Evolutionary conservation across 1,139 yeast genomes (phyloP), one percentile per base, ranked within the genome.

Genomic region (Magnusiomyces fungicola): DNA sequence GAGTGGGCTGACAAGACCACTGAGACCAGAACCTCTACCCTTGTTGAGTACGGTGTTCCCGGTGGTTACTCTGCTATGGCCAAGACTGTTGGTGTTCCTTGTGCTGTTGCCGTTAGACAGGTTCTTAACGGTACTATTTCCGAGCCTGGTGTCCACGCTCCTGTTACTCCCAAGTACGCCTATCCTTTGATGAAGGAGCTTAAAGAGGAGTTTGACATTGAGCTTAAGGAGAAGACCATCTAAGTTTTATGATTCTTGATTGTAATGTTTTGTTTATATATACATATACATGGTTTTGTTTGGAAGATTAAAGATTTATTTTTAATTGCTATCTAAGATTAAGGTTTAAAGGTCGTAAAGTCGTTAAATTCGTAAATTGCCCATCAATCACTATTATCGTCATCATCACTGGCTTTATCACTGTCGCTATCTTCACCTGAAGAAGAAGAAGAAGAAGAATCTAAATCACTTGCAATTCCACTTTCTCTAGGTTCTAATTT

Each of bases 21-120:
- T 52, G 97, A 92, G 74, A 78, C 83, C 57, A 88, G 97, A 77
- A 90, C 97, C 53, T 85, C 97, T 27, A 92, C 98, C 56, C 76
- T 92, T 68, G 92, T 89, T 46, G 96, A 89, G 71, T 88, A 86
- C 70, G 98, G 98, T 74, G 81, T 79, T 61, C 88, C 88, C 62
- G 80, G 85, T 53, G 97, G 97, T 52, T 92, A 90, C 80, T 85
- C 96, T 43, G 90, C 97, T 46, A 92, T 92, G 98, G 98, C 98
- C 60, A 90, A 92, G 69, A 78, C 88, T 60, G 98, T 92, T 53
- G 98, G 98, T 74, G 94, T 89, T 58, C 98, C 98, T 59, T 92
- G 96, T 72, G 97, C 97, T 53, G 95, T 92, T 68, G 98, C 97
- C 39, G 77, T 84, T 56, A 81, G 81, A 73, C 85, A 86, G 70